Evolutionary conservation across 2,329 filamentous ascomycete genomes (phyloP).

Genomic region (Incumbomyces lentus): DNA sequence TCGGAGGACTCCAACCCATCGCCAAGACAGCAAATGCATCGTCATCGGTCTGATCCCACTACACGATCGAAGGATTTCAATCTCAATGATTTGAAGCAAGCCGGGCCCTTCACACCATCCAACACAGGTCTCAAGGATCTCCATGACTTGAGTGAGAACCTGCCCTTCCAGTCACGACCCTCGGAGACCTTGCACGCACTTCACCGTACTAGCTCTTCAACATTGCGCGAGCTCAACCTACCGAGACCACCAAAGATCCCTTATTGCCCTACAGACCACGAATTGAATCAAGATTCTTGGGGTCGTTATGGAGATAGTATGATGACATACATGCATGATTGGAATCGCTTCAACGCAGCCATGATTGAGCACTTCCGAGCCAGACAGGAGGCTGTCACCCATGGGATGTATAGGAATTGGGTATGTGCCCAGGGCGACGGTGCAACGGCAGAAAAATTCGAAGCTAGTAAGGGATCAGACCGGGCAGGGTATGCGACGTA

Average conservation of each 20-base stretch:
- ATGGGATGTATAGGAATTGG: conserved; percentile 38
- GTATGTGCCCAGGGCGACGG: conserved; percentile 39
- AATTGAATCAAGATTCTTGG: conserved; percentile 40
- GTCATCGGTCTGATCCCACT: neutral
- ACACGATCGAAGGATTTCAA: conserved; percentile 26
- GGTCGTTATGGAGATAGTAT: conserved; percentile 44
- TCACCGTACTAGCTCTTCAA: conserved; percentile 28
- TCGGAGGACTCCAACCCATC: neutral
- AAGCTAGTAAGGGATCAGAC: conserved; percentile 8
- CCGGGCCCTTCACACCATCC: conserved; percentile 40
- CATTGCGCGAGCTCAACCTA: conserved; percentile 29
- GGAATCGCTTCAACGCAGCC: conserved; percentile 43
- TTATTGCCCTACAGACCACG: conserved; percentile 22
- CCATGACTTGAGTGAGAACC: conserved; percentile 41
- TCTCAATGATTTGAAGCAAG: conserved; percentile 41
- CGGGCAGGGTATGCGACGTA: conserved; percentile 37
- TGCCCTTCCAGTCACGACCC: conserved; percentile 50
- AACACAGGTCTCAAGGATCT: conserved; percentile 43
- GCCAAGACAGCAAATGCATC: neutral
- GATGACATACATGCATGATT: conserved; percentile 46
- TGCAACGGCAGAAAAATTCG: conserved; percentile 19
- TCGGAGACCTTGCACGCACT: conserved; percentile 28
- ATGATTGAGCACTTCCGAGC: conserved; percentile 48
- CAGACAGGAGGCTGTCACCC: conserved; percentile 39
- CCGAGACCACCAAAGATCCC: conserved; percentile 45